phyloP scores from a whole-genome alignment of 495 filamentous ascomycete genomes.

The Usnea hakonensis region DNA sequence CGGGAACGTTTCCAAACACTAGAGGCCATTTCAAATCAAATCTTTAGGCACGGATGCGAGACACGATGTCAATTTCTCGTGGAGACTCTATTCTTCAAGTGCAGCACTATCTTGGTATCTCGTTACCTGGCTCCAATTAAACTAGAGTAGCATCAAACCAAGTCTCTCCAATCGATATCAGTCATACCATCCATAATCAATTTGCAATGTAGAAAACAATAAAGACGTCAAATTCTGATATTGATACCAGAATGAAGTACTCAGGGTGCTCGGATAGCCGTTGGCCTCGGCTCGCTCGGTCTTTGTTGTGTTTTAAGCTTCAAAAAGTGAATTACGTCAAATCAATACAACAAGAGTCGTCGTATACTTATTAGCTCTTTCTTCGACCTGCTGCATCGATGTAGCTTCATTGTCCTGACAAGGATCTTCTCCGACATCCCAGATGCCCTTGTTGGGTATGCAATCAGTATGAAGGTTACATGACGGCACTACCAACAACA shows the following conservation, averaged over 20 bases:
- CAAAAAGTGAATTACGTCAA: not conserved
- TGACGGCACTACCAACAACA: not conserved
- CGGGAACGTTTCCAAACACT: constrained; percentile 9
- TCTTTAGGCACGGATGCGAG: not conserved
- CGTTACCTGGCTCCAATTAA: not conserved
- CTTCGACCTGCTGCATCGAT: not conserved
- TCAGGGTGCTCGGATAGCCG: too few species aligned
- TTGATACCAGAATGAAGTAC: not conserved
- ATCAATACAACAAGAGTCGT: not conserved
- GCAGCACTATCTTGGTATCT: not conserved
- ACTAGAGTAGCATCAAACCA: not conserved
- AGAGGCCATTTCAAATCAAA: constrained; percentile 7
- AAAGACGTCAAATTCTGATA: not conserved
- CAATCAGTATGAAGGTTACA: not conserved
- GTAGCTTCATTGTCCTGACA: not conserved
- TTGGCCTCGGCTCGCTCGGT: constrained; percentile 6
- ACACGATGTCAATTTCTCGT: not conserved
- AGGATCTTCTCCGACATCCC: not conserved
- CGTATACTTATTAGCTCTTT: not conserved
- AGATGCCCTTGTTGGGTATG: not conserved
- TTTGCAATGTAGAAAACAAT: too few species aligned
- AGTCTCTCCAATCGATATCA: not conserved
- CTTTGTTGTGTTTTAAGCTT: not conserved
- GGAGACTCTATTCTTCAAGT: not conserved
- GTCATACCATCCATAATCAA: too few species aligned